Evolutionary conservation across 1,139 yeast species (phyloP), one percentile per base, ranked within the genome.

Genomic region (Suhomyces guaymorum): DNA sequence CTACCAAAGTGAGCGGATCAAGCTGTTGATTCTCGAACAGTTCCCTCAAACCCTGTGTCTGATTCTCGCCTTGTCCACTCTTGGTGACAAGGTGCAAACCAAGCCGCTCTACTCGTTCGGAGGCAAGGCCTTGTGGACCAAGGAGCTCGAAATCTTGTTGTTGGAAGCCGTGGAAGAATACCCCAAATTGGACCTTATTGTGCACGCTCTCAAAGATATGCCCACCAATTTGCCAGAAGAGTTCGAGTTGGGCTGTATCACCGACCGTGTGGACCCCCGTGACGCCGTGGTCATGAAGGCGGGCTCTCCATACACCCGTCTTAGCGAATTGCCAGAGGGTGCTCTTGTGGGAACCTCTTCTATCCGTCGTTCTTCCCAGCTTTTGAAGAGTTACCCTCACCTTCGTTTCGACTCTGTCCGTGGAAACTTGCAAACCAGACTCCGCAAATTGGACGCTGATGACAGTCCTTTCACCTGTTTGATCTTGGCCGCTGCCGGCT

Each of bases 41-140:
- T 84, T 79, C 51, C 89, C 95, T 8, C 70, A 78, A 14, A 57
- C 72, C 32, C 54, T 67, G 19, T 70, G 80, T 35, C 82, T 90
- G 48, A 83, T 92, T 20, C 66, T 86, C 15, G 94, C 96, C 4
- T 72, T 88, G 31, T 76, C 82, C 30, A 92, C 98, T 1, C 70
- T 92, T 27, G 98, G 97, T 16, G 98, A 92, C 64, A 83, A 86
- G 56, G 82, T 84, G 24, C 92, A 81, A 56, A 76, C 76, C 51
- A 82, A 80, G 52, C 97, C 98, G 4, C 70, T 92, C 37, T 94
- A 92, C 59, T 78, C 96, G 5, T 92, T 92, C 63, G 97, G 97
- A 24, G 98, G 98, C 17, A 92, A 92, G 58, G 80, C 96, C 1
- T 63, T 92, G 27, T 92, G 98, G 98, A 92, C 98, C 8, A 86